phyloP scores from a whole-genome alignment of 2,329 filamentous ascomycete species.

The Fusarium irregulare region DNA sequence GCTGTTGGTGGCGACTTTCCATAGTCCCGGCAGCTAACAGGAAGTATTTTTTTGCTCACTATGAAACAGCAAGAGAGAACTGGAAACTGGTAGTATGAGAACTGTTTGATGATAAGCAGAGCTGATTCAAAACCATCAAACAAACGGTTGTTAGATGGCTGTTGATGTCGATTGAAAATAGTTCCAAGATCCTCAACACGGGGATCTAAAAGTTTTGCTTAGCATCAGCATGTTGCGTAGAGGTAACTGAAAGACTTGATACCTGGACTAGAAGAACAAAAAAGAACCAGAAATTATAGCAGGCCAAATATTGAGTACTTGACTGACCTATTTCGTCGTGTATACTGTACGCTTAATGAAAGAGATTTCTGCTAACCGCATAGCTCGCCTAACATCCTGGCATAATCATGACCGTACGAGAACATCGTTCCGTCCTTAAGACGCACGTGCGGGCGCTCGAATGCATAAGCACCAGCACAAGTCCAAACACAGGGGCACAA shows the following conservation, averaged over 20 bases:
- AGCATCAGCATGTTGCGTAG: not conserved
- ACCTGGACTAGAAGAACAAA: not conserved
- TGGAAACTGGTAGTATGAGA: not conserved
- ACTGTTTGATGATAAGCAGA: conserved; percentile 5
- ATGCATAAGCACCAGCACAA: conserved; percentile 30
- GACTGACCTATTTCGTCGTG: not conserved
- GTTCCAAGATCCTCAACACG: conserved; percentile 11
- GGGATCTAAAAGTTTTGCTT: conserved; percentile 2
- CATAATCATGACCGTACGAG: conserved; percentile 3
- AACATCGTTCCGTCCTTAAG: not conserved
- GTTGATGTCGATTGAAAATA: conserved; percentile 39
- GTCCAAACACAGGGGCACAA: conserved; percentile 17
- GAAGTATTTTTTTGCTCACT: conserved; percentile 8
- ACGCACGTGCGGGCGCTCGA: conserved; percentile 29
- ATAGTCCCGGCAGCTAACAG: conserved; percentile 17
- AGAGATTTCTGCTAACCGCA: not conserved
- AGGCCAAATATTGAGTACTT: not conserved
- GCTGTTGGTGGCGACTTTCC: conserved; percentile 27
- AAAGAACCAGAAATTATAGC: not conserved
- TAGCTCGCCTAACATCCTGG: not conserved
- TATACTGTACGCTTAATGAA: not conserved
- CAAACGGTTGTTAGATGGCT: not conserved
- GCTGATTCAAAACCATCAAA: not conserved
- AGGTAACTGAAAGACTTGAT: not conserved
- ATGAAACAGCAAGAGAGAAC: conserved; percentile 9